These are phyloP conservation scores for Irpex sp. DNA, from an alignment of 1,284 basidiomycete species.

Conservation along the genomic window DNA sequence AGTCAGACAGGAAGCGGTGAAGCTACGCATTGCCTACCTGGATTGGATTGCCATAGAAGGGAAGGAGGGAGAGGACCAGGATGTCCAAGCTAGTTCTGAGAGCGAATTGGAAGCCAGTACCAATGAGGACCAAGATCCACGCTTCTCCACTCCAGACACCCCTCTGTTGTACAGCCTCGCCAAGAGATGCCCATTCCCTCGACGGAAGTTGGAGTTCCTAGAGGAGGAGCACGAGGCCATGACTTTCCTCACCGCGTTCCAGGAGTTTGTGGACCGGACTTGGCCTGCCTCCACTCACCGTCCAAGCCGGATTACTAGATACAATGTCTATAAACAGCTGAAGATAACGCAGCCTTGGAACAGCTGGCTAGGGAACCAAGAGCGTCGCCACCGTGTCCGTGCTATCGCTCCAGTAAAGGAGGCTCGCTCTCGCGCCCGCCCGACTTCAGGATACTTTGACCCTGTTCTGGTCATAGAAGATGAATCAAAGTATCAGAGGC, in stretches of 20 bases:
- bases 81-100: not conserved
- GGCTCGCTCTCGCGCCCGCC: not conserved
- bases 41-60: constrained; percentile 1
- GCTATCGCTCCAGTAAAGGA: not conserved
- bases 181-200: constrained; percentile 1
- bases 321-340: constrained; percentile 11
- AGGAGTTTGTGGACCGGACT: not conserved
- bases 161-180: not conserved
- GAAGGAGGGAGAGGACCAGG: constrained; percentile 1
- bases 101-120: not conserved
- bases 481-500: not conserved
- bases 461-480: constrained; percentile 7
- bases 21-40: constrained; percentile 5
- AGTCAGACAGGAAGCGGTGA: constrained; percentile 11
- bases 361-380: not conserved
- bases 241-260: constrained; percentile 4
- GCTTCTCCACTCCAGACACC: not conserved
- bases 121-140: not conserved
- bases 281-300: not conserved
- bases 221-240: not conserved
- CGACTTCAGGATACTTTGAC: constrained; percentile 6
- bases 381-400: not conserved
- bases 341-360: constrained; percentile 6
- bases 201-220: not conserved
- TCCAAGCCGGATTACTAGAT: not conserved